Evolutionary conservation across 2,329 filamentous ascomycete species (phyloP), one percentile per base, ranked within the genome.

Genomic region (Penicillium griseofulvum): DNA sequence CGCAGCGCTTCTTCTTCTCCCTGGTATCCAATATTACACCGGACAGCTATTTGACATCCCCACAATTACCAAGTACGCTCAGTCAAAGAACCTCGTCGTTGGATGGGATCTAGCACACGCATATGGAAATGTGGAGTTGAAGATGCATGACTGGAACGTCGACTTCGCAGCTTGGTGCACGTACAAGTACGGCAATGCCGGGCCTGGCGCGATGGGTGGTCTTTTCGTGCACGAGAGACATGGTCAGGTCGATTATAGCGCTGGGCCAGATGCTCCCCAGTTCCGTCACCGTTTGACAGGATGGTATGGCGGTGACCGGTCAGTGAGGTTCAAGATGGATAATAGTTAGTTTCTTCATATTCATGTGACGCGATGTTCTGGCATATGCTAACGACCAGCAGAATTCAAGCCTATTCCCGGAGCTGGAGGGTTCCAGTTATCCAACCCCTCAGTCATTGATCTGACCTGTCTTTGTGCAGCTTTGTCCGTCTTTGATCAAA

Each of bases 131-230:
- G 88, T 92, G 3, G 84, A 87, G 28, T 74, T 96, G 10, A 76
- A 82, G 55, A 80, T 96, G 19, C 90, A 95, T 71, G 89, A 92
- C 65, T 96, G 91, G 91, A 82, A 89, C 62, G 90, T 94, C 37
- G 91, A 96, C 71, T 95, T 95, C 64, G 91, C 91, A 9, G 89
- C 82, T 54, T 96, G 91, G 91, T 96, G 91, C 75, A 92, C 88
- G 8, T 96, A 96, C 81, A 96, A 96, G 77, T 96, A 96, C 75
- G 83, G 94, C 71, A 95, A 95, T 69, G 84, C 86, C 19, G 91
- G 91, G 0, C 90, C 91, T 0, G 91, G 91, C 1, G 81, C 86
- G 8, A 94, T 94, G 57, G 90, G 82, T 0, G 90, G 89, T 1
- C 79, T 87, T 1, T 96, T 90, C 61, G 87, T 96, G 8, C 90